Base-by-base conservation (phyloP, 352 stramenopile genomes). In the Globisporangium viniferum region DNA sequence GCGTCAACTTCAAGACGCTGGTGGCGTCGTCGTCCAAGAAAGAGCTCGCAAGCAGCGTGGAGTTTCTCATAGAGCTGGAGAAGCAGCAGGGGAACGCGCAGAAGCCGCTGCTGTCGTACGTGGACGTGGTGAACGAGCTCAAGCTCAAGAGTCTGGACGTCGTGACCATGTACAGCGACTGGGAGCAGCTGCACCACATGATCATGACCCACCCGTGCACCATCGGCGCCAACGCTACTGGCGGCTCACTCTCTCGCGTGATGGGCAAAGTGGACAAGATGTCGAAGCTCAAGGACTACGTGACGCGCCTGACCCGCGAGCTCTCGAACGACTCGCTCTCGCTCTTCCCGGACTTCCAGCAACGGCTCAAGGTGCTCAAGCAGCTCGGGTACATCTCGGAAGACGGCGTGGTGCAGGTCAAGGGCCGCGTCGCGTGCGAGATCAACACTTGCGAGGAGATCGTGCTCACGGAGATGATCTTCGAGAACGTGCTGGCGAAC, bases 381-480 rank as follows among this genome's bases (percentile, higher is more conserved):
- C 87, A 88, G 15, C 88, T 99, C 24, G 95, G 95, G n/a, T 99
- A 99, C 81, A 91, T 99, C 58, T 94, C 88, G 0, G 74, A 84
- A 1, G 88, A 92, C 59, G 85, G 86, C 18, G 82, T 94, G 14
- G 95, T 99, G 41, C 91, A 97, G 60, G 82, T 93, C 39, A 99
- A 99, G 74, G 98, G 98, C 22, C 88, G 97, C 27, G 97, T 99
- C 10, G 97, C 97, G 2, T 99, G 97, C 69, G 97, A 99, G 82
- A 95, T 99, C 55, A 99, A 99, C 81, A 99, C 96, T 3, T 99
- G 96, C 68, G 95, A 99, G 67, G 97, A 99, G 65, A 80, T 99
- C 10, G 92, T 99, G 66, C 81, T 99, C 20, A 99, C 97, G 0
- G 98, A 99, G 79, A 98, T 99, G 87, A 97, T 99, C 39, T 99